These are phyloP conservation scores for Holtermannia corniformis DNA, from an alignment of 768 basidiomycete genomes.

Conservation along the genomic window DNA sequence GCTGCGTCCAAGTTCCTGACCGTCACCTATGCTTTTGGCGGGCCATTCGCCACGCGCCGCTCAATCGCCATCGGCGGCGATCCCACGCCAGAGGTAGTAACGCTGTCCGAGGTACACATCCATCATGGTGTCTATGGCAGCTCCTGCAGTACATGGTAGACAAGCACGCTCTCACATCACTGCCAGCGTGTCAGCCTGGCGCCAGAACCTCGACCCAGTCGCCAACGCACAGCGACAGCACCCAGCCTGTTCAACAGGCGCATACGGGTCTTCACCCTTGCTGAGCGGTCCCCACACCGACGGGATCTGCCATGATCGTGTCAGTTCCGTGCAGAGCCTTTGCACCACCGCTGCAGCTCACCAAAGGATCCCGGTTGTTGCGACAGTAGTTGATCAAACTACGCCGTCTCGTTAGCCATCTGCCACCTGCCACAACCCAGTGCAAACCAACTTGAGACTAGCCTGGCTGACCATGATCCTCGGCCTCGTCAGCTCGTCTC, in stretches of 20 bases:
- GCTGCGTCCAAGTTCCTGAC: too few relatives aligned
- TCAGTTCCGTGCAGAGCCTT: not conserved
- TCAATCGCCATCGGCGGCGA: too few relatives aligned
- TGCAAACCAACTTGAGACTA: slow-evolving; percentile 60
- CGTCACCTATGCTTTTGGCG: too few relatives aligned
- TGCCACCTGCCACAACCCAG: not conserved
- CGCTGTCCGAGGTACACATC: too few relatives aligned
- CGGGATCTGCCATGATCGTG: slow-evolving; percentile 72
- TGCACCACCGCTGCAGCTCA: slow-evolving; percentile 4
- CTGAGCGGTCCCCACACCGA: slow-evolving; percentile 97
- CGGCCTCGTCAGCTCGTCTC: slow-evolving; percentile 80
- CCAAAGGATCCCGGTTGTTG: slow-evolving; percentile 65
- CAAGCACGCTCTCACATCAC: too few relatives aligned
- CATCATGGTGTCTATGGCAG: too few relatives aligned
- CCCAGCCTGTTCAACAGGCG: slow-evolving; percentile 53
- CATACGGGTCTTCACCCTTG: slow-evolving; percentile 88
- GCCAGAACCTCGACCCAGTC: too few relatives aligned
- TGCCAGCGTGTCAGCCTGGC: too few relatives aligned
- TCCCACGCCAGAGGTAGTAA: too few relatives aligned
- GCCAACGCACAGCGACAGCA: slow-evolving; percentile 9
- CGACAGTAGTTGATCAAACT: slow-evolving; percentile 94
- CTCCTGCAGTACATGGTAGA: too few relatives aligned
- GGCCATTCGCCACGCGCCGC: too few relatives aligned
- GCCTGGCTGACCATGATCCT: slow-evolving; percentile 87
- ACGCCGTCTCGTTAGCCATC: not conserved